Evolutionary conservation across 192 early-diverging fungal genomes (phyloP), one percentile per base, ranked within the genome.

Genomic region (Coemansia sp.): DNA sequence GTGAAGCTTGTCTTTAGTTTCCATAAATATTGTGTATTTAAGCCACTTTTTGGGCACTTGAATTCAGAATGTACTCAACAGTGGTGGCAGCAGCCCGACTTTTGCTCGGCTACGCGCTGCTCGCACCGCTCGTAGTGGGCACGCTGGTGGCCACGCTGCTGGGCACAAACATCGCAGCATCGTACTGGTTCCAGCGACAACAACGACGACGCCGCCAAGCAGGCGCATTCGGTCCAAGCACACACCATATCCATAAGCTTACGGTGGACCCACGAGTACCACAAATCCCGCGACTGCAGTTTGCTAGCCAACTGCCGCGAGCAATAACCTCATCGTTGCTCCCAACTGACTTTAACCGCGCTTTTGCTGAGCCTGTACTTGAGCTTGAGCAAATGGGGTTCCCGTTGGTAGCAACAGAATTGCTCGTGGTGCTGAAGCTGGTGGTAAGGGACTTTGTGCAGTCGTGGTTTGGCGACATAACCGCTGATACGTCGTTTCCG

Each of bases 381-480:
- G 20, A 58, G 17, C 48, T 78, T 14, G 22, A 22, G 4, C 31
- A 34, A 34, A 14, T 15, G 26, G 54, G 37, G 17, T 48, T 31
- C 37, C 59, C 28, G 17, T 22, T 47, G 54, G 19, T 66, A 46
- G 61, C 54, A 34, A 0, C 10, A 1, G 68, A 58, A 21, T 7
- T 74, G 36, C 25, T 8, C 4, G 4, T 5, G 15, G n/a, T 81
- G 2, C 15, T 74, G 28, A 51, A 44, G 15, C 54, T 78, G 54
- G 78, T 75, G 20, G 64, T 78, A 1, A 68, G 82, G 37, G 82
- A 84, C 46, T 84, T 84, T 67, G 69, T 84, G 22, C 59, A 71
- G n/a, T 44, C 56, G 11, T 84, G 82, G 82, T 84, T 78, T 28
- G 63, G 66, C 22, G 69, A 69, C 1, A 21, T 84, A 2, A 68